Conservation (phyloP, 352 stramenopile species). For the Phytophthora multivora region DNA sequence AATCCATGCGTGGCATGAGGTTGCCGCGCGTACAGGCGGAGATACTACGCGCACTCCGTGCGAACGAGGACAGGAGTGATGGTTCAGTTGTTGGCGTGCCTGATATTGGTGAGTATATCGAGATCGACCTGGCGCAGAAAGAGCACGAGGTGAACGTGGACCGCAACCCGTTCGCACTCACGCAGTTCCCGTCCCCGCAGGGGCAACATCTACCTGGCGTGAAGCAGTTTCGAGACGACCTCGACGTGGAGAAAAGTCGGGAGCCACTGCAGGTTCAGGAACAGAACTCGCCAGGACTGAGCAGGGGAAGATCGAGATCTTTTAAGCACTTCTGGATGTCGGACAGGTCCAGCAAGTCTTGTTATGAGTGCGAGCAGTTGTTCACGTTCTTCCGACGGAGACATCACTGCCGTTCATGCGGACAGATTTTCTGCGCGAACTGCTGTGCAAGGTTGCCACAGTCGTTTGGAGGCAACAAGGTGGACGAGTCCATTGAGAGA, state of each 20-base stretch:
- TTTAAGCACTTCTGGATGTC: conserved; percentile 93
- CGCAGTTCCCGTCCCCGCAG: conserved; percentile 72
- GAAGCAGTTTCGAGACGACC: conserved; percentile 53
- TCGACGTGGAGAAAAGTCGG: conserved; percentile 17
- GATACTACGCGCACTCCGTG: conserved; percentile 41
- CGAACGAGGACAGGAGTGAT: conserved; percentile 14
- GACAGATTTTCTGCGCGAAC: conserved; percentile 87
- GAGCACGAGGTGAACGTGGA: conserved; percentile 74
- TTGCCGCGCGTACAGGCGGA: conserved; percentile 54
- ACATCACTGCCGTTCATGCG: conserved; percentile 86
- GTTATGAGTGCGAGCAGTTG: conserved; percentile 82
- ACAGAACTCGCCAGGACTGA: conserved; percentile 30
- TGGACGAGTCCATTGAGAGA: conserved; percentile 76
- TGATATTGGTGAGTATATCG: conserved; percentile 30
- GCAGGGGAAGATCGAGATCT: conserved; percentile 59
- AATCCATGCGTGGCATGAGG: conserved; percentile 51
- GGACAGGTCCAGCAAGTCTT: conserved; percentile 81
- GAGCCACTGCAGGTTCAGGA: conserved; percentile 32
- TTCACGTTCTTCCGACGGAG: conserved; percentile 84
- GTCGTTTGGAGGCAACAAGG: conserved; percentile 76
- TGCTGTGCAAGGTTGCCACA: conserved; percentile 80
- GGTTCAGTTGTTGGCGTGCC: conserved; percentile 34
- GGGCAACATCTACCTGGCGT: conserved; percentile 68
- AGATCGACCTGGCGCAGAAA: conserved; percentile 67
- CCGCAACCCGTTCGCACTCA: conserved; percentile 69